phyloP scores from a whole-genome alignment of 257 asterid species.

The Fraxinus excelsior region DNA sequence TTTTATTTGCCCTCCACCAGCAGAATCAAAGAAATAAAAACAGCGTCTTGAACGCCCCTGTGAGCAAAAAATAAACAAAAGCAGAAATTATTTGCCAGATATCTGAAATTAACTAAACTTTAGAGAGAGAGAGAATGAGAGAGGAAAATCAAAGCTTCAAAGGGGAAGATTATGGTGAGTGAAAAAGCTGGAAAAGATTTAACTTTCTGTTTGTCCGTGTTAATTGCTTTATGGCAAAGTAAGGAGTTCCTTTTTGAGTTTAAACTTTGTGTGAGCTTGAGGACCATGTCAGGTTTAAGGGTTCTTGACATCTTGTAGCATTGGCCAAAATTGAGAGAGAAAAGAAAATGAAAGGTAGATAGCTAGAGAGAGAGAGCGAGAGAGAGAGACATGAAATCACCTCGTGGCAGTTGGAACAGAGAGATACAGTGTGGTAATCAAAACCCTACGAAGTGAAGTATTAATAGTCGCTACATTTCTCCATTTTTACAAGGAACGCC shows the following conservation, averaged over 20 bases:
- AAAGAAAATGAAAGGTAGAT: background rate
- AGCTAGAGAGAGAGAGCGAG: constrained; percentile 1
- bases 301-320: constrained; percentile 14
- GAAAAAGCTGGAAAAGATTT: constrained; percentile 59
- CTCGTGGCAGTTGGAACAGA: constrained; percentile 19
- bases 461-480: constrained; percentile 29
- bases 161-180: constrained; percentile 59
- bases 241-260: constrained; percentile 27
- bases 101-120: constrained; percentile 46
- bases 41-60: constrained; percentile 13
- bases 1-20: background rate
- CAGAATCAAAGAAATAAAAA: constrained; percentile 3
- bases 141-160: constrained; percentile 66
- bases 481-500: constrained; percentile 7
- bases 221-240: constrained; percentile 27
- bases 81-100: constrained; percentile 18
- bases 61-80: constrained; percentile 12
- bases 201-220: constrained; percentile 33
- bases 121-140: constrained; percentile 27
- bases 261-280: constrained; percentile 37
- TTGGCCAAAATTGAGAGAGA: background rate
- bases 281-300: constrained; percentile 59
- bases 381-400: constrained; percentile 15
- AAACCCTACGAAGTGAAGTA: constrained; percentile 38
- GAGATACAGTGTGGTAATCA: constrained; percentile 34